phyloP scores from a whole-genome alignment of 1,139 yeast species.

The Geotrichum carabidarum region DNA sequence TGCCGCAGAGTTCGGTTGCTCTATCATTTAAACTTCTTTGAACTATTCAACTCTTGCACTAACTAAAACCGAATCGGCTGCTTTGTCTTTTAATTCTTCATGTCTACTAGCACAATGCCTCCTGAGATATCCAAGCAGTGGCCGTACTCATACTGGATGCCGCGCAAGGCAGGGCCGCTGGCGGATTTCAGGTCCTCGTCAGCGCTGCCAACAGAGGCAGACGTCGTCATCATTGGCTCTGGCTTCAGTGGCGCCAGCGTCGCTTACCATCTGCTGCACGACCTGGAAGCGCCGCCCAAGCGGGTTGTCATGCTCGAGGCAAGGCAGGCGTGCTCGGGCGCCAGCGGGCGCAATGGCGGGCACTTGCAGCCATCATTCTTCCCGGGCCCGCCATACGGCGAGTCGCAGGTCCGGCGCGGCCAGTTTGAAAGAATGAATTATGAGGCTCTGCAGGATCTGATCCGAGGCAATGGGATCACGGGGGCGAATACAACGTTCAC shows the following conservation, averaged over 20 bases:
- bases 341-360: constrained; percentile 50
- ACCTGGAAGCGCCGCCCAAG: constrained; percentile 12
- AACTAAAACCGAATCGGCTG: not conserved
- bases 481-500: constrained; percentile 8
- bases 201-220: constrained; percentile 33
- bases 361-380: constrained; percentile 42
- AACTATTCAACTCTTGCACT: not conserved
- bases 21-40: not conserved
- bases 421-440: constrained; percentile 28
- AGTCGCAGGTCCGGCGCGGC: constrained; percentile 29
- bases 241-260: constrained; percentile 44
- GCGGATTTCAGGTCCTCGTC: constrained; percentile 24
- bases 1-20: not conserved
- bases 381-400: constrained; percentile 26
- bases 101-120: constrained; percentile 4
- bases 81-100: not conserved
- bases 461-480: constrained; percentile 36
- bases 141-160: constrained; percentile 25
- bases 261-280: constrained; percentile 35
- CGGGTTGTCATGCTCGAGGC: constrained; percentile 42
- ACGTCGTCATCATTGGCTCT: constrained; percentile 41
- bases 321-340: constrained; percentile 44
- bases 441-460: constrained; percentile 23
- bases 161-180: constrained; percentile 19
- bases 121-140: constrained; percentile 12